Evolutionary conservation across 768 basidiomycete genomes (phyloP).

Genomic region (Lentinus tigrinus): DNA sequence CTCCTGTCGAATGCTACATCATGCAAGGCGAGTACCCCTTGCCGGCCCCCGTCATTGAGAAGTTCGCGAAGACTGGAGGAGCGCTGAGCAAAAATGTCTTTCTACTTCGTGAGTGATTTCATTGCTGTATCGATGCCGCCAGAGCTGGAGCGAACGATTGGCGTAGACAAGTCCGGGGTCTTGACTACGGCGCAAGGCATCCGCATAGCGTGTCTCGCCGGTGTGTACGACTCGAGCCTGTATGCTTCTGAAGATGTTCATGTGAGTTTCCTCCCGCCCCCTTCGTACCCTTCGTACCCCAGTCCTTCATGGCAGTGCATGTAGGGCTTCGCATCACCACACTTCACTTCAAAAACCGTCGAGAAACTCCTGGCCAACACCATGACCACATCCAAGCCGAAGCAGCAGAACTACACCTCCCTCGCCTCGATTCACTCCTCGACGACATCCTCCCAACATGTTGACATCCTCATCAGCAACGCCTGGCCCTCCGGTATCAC

Average conservation of each 20-base stretch:
- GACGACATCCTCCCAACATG: slow-evolving; percentile 57
- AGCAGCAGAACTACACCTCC: slow-evolving; percentile 54
- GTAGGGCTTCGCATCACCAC: slow-evolving; percentile 76
- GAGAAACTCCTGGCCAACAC: slow-evolving; percentile 74
- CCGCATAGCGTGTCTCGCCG: slow-evolving; percentile 84
- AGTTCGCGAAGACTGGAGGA: slow-evolving; percentile 72
- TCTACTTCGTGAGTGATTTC: slow-evolving; percentile 70
- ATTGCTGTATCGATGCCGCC: background rate
- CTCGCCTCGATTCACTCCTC: slow-evolving; percentile 67
- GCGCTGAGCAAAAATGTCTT: slow-evolving; percentile 83
- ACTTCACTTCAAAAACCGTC: slow-evolving; percentile 66
- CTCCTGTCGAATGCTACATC: slow-evolving; percentile 87
- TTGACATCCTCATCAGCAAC: slow-evolving; percentile 83
- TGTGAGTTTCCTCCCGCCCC: slow-evolving; percentile 38
- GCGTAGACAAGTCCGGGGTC: slow-evolving; percentile 74
- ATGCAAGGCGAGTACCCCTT: slow-evolving; percentile 83
- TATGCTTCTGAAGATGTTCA: slow-evolving; percentile 62
- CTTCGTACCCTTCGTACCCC: background rate
- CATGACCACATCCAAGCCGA: slow-evolving; percentile 46
- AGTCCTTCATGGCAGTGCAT: background rate
- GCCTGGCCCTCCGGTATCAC: slow-evolving; percentile 71
- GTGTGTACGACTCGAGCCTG: slow-evolving; percentile 63
- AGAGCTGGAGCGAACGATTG: slow-evolving; percentile 3
- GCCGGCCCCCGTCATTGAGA: slow-evolving; percentile 70
- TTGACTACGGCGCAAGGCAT: slow-evolving; percentile 78